phyloP scores from a whole-genome alignment of 192 early-diverging fungal species.

The Coemansia sp. region DNA sequence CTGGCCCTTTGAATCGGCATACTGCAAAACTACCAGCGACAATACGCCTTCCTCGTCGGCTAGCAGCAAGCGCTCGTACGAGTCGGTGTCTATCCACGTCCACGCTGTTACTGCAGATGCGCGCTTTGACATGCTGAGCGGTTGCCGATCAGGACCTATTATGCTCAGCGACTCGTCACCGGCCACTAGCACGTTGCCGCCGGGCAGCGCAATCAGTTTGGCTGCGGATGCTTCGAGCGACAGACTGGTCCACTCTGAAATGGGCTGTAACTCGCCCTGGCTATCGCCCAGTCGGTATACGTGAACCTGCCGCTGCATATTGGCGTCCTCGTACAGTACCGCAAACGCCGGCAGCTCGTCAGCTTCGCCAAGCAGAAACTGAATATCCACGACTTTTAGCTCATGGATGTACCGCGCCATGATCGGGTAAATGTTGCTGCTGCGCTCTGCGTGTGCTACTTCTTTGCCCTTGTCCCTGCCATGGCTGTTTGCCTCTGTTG shows the following conservation, averaged over 20 bases:
- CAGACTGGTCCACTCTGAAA: constrained; percentile 20
- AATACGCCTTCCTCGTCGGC: constrained; percentile 68
- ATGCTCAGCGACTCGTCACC: constrained; percentile 36
- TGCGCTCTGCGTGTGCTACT: constrained; percentile 17
- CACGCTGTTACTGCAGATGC: constrained; percentile 55
- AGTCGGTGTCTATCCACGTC: constrained; percentile 55
- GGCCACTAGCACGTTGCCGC: constrained; percentile 24
- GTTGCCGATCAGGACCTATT: background rate
- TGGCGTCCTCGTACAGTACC: constrained; percentile 46
- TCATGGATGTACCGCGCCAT: constrained; percentile 40
- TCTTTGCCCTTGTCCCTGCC: constrained; percentile 40
- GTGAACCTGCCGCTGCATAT: constrained; percentile 33
- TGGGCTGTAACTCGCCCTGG: constrained; percentile 18
- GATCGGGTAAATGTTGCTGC: constrained; percentile 36
- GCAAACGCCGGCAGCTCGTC: constrained; percentile 24
- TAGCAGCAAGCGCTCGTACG: constrained; percentile 61
- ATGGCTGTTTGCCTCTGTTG: background rate
- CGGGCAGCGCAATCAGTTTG: constrained; percentile 23
- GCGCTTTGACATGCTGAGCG: constrained; percentile 16
- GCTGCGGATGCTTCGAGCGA: constrained; percentile 22
- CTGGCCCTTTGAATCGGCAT: constrained; percentile 21
- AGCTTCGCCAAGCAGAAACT: constrained; percentile 17
- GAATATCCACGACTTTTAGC: constrained; percentile 40
- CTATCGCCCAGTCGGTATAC: constrained; percentile 26
- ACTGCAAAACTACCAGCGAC: constrained; percentile 53